Percentiles rank a stretch among this genome's conserved stretches.
These are phyloP conservation scores for Cryptococcus jaspeensis DNA, from an alignment of 1,284 basidiomycete species.

Conservation along the genomic window DNA sequence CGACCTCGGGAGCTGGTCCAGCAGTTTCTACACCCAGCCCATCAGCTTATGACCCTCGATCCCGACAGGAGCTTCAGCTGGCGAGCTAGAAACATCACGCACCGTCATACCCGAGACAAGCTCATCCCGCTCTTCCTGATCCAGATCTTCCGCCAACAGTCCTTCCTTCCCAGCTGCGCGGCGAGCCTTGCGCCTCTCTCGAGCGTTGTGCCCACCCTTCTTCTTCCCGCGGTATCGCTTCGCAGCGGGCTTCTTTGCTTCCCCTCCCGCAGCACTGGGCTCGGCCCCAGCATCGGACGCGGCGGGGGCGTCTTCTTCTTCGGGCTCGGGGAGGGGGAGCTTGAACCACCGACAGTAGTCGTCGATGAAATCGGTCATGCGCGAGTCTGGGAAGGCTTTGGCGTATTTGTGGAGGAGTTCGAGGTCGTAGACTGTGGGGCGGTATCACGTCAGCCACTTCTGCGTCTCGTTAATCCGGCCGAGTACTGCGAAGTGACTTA, in stretches of 20 bases:
- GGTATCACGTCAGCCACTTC: constrained; percentile 4
- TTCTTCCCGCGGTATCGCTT: constrained; percentile 20
- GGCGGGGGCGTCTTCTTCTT: constrained; percentile 42
- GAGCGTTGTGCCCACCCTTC: constrained; percentile 30
- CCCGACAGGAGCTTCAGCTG: too few species aligned
- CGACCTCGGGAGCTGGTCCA: constrained; percentile 57
- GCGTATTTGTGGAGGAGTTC: constrained; percentile 65
- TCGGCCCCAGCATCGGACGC: constrained; percentile 25
- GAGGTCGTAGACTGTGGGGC: constrained; percentile 65
- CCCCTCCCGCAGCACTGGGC: constrained; percentile 29
- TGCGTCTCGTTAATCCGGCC: background rate
- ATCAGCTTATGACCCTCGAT: background rate
- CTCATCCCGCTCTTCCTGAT: constrained; percentile 46
- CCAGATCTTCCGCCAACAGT: constrained; percentile 38
- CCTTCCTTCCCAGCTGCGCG: constrained; percentile 37
- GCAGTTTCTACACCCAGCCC: constrained; percentile 27
- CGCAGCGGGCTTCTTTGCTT: constrained; percentile 23
- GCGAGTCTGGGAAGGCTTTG: constrained; percentile 64
- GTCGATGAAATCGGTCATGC: constrained; percentile 61
- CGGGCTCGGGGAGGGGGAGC: constrained; percentile 55
- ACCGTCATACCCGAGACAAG: constrained; percentile 41
- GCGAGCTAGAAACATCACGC: background rate
- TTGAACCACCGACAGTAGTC: constrained; percentile 68
- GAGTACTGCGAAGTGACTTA: constrained; percentile 49
- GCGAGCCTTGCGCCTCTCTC: constrained; percentile 34